Evolutionary conservation across 139 green algal species (phyloP).

Genomic region (Closterium sp.): DNA sequence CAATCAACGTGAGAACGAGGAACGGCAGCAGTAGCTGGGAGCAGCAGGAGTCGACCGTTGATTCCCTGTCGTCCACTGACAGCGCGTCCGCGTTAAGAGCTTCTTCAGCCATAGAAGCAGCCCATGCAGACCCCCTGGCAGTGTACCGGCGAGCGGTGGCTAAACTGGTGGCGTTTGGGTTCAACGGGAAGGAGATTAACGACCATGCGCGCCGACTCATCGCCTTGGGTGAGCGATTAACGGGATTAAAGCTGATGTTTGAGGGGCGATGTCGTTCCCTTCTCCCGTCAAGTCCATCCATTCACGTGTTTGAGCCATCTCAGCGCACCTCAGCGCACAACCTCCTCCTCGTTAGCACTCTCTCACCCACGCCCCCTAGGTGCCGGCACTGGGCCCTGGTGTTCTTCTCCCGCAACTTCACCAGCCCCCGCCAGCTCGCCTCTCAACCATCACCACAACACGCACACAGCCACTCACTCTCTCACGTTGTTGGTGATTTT

Average conservation of each 20-base stretch:
- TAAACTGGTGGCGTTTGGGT: constrained; percentile 37
- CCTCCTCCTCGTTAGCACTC: neutral
- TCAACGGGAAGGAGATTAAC: constrained; percentile 43
- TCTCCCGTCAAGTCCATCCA: neutral
- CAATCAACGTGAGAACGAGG: too few species aligned
- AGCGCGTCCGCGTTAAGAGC: neutral
- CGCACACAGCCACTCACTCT: too few species aligned
- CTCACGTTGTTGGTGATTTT: too few species aligned
- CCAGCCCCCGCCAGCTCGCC: too few species aligned
- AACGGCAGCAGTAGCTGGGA: neutral
- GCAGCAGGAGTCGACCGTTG: neutral
- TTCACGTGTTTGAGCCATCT: too few species aligned
- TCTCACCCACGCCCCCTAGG: neutral
- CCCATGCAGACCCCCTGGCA: neutral
- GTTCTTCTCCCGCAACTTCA: neutral
- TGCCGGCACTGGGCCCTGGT: neutral
- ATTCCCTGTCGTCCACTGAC: neutral
- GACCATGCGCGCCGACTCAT: constrained; percentile 30
- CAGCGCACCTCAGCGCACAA: too few species aligned
- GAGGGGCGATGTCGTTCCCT: too few species aligned
- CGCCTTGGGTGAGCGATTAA: constrained; percentile 14
- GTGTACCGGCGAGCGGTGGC: neutral
- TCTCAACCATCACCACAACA: too few species aligned
- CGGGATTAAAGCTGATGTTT: too few species aligned
- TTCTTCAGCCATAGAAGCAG: neutral